Percentiles rank a stretch among this genome's conserved stretches.
These are phyloP conservation scores for Penicillium nucicola DNA, from an alignment of 495 filamentous ascomycete species.

Conservation along the genomic window DNA sequence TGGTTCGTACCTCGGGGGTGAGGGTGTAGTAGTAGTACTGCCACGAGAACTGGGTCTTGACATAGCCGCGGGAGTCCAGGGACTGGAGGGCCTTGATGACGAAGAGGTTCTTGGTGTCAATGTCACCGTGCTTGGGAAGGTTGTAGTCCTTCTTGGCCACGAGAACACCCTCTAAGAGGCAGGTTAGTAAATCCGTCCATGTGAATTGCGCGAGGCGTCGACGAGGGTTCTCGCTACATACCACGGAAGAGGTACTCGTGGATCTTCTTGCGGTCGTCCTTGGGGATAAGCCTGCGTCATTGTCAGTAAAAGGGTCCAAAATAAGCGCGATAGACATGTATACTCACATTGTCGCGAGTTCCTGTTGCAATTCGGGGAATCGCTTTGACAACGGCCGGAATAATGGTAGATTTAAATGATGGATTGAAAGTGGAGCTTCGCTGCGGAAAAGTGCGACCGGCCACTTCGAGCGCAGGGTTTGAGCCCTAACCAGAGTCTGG, in stretches of 20 bases:
- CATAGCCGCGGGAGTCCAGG: constrained; percentile 91
- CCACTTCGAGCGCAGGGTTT: constrained; percentile 34
- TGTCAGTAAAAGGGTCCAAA: constrained; percentile 17
- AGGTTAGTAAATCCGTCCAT: constrained; percentile 18
- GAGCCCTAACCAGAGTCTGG: constrained; percentile 31
- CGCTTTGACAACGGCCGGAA: constrained; percentile 49
- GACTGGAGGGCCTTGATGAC: constrained; percentile 99
- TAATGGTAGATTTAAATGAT: constrained; percentile 40
- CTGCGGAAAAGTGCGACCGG: constrained; percentile 41
- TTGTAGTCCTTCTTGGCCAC: constrained; percentile 99
- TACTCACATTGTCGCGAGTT: constrained; percentile 58
- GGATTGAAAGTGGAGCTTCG: constrained; percentile 37
- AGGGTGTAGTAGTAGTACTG: constrained; percentile 99
- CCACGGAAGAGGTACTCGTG: constrained; percentile 99
- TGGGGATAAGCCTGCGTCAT: constrained; percentile 84
- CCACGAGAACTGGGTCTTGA: constrained; percentile 99
- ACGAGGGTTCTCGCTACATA: constrained; percentile 43
- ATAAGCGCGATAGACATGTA: neutral
- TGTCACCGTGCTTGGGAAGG: constrained; percentile 86
- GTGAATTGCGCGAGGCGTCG: constrained; percentile 3
- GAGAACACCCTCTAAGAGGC: constrained; percentile 81
- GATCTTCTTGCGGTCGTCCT: constrained; percentile 99
- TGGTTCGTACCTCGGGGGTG: constrained; percentile 68
- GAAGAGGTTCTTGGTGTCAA: constrained; percentile 98
- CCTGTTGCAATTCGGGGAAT: constrained; percentile 58